phyloP scores from a whole-genome alignment of 108 stramenopile genomes.

The Cyclotella choctawhatcheeana region DNA sequence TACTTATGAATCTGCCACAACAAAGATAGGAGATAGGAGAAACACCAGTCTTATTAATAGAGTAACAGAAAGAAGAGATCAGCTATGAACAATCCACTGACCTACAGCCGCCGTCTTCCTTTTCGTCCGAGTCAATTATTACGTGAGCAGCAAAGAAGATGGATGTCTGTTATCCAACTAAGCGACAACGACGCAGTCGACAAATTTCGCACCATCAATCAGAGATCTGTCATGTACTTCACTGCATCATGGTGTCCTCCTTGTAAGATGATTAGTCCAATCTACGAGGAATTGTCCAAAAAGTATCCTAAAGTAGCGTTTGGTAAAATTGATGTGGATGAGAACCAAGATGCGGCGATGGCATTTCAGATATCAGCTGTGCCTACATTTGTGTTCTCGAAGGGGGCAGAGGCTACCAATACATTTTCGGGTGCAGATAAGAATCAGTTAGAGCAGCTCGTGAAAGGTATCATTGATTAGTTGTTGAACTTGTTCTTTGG shows the following conservation, averaged over 20 bases:
- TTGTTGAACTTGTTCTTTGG: too few relatives aligned
- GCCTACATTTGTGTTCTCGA: conserved; percentile 79
- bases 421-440: conserved; percentile 78
- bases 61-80: background rate
- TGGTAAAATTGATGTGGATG: conserved; percentile 84
- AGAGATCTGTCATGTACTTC: conserved; percentile 77
- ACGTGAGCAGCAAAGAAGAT: conserved; percentile 43
- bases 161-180: conserved; percentile 71
- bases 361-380: conserved; percentile 75
- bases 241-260: conserved; percentile 82
- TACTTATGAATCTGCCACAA: background rate
- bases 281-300: conserved; percentile 72
- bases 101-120: conserved; percentile 11
- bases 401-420: conserved; percentile 51
- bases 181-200: conserved; percentile 68
- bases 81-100: conserved; percentile 19
- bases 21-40: too few relatives aligned
- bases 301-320: conserved; percentile 72
- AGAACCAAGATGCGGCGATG: conserved; percentile 67
- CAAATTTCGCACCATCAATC: conserved; percentile 68
- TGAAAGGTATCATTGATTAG: too few relatives aligned
- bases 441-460: conserved; percentile 54
- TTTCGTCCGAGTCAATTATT: conserved; percentile 4
- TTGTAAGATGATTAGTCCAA: conserved; percentile 67
- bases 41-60: background rate